Base-by-base conservation (phyloP, 371 early-diverging fungal species). In the Apophysomyces ossiformis region DNA sequence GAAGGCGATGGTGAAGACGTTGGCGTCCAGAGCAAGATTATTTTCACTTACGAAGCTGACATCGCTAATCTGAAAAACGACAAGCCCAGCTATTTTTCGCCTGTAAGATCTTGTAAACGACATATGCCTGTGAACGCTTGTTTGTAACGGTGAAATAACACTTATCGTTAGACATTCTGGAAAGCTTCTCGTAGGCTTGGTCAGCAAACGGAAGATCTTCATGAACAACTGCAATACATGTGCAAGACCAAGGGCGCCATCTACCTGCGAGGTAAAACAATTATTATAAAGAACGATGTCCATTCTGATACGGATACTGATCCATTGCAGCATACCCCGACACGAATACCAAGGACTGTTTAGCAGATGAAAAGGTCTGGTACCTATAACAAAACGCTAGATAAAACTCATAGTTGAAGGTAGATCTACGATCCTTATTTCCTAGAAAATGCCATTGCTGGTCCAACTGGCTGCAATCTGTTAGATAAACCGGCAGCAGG, bases 1-100 rank as follows among this genome's bases (percentile, higher is more conserved):
- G 78, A 76, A 63, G 83, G 83, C 1, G 83, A 82, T 65, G 83
- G 83, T 36, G 78, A 77, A 46, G 35, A 69, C 15, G 83, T 82
- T 0, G 83, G 83, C 32, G 73, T 82, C 0, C 78, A 74, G 15
- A 73, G 74, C 7, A 69, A 64, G 44, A 59, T 82, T 26, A 66
- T 79, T 15, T 61, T 79, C 13, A 82, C 78, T 9, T 35, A 66
- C 16, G 65, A 71, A 21, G 57, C 64, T 16, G 65, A 45, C 1
- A 13, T 70, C 13, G n/a, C 36, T 9, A 7, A 37, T 5, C 32
- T 50, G 38, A 43, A 45, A 43, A 66, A 58, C 6, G 57, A 71
- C 37, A 66, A 36, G 16, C 46, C 73, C 13, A 26, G 66, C 12
- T 79, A 79, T 43, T 70, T 82, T 37, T 63, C 76, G 3, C 59